Evolutionary conservation across 2,329 filamentous ascomycete genomes (phyloP).

Genomic region (Cordyceps fumosorosea): DNA sequence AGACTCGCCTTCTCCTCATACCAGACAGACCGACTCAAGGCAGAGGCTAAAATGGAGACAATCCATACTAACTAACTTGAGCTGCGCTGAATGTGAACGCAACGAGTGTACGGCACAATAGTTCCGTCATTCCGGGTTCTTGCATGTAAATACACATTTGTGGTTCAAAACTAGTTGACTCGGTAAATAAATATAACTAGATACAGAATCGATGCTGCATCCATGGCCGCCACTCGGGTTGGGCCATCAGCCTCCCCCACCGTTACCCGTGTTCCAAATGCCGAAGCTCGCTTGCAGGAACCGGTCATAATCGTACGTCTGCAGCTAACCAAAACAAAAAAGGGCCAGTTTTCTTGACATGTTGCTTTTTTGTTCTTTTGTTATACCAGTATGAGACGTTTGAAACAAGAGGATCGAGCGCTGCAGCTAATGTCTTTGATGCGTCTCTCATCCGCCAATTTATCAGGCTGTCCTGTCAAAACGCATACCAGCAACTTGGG

Average conservation of each 20-base stretch:
- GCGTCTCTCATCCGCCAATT: background rate
- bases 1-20: background rate
- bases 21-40: background rate
- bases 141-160: background rate
- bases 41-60: background rate
- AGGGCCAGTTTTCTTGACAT: background rate
- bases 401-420: background rate
- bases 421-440: background rate
- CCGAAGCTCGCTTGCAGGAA: background rate
- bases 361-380: background rate
- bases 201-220: background rate
- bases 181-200: background rate
- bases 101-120: background rate
- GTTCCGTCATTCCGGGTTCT: background rate
- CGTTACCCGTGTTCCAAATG: background rate
- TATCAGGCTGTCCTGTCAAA: background rate
- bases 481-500: background rate
- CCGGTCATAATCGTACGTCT: background rate
- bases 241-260: background rate
- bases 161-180: background rate
- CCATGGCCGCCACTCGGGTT: background rate
- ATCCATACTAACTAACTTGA: background rate
- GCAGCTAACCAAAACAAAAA: background rate
- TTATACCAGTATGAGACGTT: background rate
- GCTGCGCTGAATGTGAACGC: background rate